Percentiles rank a stretch among this genome's conserved stretches.
Evolutionary conservation across 2,329 filamentous ascomycete genomes (phyloP).

Genomic region (Claviceps sp.): DNA sequence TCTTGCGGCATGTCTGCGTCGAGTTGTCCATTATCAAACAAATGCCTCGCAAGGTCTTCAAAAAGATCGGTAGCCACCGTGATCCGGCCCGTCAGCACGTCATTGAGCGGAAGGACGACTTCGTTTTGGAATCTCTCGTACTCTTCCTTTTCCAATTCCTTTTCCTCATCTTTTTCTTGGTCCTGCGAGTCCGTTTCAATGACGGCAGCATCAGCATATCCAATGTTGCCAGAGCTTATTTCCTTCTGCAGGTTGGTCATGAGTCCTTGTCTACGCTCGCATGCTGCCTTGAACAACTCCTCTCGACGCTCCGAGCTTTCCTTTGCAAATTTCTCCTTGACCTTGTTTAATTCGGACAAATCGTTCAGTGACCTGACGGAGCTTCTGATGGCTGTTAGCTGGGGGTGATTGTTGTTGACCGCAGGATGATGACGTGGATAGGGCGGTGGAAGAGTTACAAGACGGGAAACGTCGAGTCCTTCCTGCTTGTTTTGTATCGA

Average conservation of each 20-base stretch:
- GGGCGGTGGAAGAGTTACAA: constrained; percentile 85
- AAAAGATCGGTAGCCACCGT: constrained; percentile 64
- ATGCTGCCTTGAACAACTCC: constrained; percentile 35
- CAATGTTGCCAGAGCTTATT: constrained; percentile 64
- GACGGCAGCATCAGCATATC: constrained; percentile 68
- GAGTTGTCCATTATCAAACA: constrained; percentile 53
- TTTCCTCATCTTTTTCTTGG: constrained; percentile 56
- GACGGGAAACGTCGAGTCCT: constrained; percentile 73
- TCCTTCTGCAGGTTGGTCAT: constrained; percentile 65
- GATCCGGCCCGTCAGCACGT: constrained; percentile 65
- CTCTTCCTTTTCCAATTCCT: constrained; percentile 61
- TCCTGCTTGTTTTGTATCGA: constrained; percentile 30
- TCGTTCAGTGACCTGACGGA: constrained; percentile 63
- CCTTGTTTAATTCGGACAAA: constrained; percentile 55
- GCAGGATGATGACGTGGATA: constrained; percentile 92
- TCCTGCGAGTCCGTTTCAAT: constrained; percentile 63
- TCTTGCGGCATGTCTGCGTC: constrained; percentile 76
- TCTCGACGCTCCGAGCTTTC: constrained; percentile 46
- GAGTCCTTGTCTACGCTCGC: constrained; percentile 48
- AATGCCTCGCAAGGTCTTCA: constrained; percentile 54
- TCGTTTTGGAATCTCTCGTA: constrained; percentile 75
- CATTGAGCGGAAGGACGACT: constrained; percentile 75
- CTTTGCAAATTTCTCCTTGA: constrained; percentile 47
- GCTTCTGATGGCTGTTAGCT: constrained; percentile 64
- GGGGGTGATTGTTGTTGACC: constrained; percentile 89